Evolutionary conservation across 768 basidiomycete species (phyloP), one percentile per base, ranked within the genome.

Genomic region (Leucosporidium scottii): DNA sequence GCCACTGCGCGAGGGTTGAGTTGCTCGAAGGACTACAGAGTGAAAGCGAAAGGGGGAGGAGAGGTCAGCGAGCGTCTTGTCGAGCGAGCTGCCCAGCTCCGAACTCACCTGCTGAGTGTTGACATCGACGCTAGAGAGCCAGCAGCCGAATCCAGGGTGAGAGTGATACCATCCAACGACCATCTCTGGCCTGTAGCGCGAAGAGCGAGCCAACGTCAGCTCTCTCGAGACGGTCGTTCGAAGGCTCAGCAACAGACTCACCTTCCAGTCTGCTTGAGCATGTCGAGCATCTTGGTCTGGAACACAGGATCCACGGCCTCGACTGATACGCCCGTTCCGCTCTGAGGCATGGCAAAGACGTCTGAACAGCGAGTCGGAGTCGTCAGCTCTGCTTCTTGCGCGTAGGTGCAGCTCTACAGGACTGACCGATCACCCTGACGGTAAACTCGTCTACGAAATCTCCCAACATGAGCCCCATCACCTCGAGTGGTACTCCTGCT

Each of bases 91-190:
- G 7, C n/a, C 51, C 21, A 28, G 18, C 27, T 28, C 53, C 53
- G 44, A 27, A 76, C 81, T 68, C 63, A 88, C 93, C 82, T 98
- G 96, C 76, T 99, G 96, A 6, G 96, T 99, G 80, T 97, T 96
- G 77, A 98, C 93, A 80, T 99, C 96, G 27, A 98, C 94, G 74
- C 91, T 93, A 56, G 93, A 97, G 50, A 99, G 82, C 96, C 96
- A 99, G 78, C 96, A 99, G 7, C 96, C 96, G 79, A 98, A 99
- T 48, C 96, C 96, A 64, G 96, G 96, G 82, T 99, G 96, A 49
- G 96, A 98, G 80, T 99, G 96, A 77, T 99, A 99, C 96, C 96
- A 99, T 5, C 96, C 96, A 1, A 99, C 96, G 8, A 98, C 96
- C 86, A 88, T 90, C 82, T 98, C 96, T 39, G 94, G 90, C 74